Evolutionary conservation across 169 alveolate genomes (phyloP).

Genomic region (Cryptosporidium ryanae): DNA sequence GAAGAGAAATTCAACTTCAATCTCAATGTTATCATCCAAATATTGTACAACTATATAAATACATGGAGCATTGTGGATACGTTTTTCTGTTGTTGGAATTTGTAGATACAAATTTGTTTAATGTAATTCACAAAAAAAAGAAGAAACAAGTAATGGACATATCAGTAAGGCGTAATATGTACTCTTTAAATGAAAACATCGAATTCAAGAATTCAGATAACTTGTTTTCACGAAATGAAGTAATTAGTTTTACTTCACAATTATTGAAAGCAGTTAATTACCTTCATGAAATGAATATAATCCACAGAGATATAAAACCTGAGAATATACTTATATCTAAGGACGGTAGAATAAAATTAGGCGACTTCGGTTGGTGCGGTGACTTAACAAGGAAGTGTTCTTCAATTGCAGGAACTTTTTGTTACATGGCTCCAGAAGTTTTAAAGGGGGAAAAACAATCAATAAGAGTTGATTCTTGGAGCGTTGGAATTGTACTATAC

Average conservation of each 20-base stretch:
- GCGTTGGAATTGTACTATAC: conserved; percentile 74
- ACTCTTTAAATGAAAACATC: conserved; percentile 1
- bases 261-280: conserved; percentile 54
- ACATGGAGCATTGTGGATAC: conserved; percentile 43
- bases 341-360: conserved; percentile 51
- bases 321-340: conserved; percentile 54
- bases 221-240: conserved; percentile 32
- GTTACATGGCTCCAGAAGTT: conserved; percentile 79
- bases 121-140: conserved; percentile 42
- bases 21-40: conserved; percentile 70
- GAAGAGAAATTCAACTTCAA: conserved; percentile 65
- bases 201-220: background rate
- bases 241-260: conserved; percentile 40
- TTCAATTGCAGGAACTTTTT: conserved; percentile 71
- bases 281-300: conserved; percentile 48
- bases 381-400: conserved; percentile 55
- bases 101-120: conserved; percentile 61
- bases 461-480: conserved; percentile 78
- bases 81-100: conserved; percentile 47
- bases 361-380: conserved; percentile 75
- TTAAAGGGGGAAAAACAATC: conserved; percentile 75
- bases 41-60: conserved; percentile 56
- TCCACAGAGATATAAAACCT: conserved; percentile 68
- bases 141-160: conserved; percentile 38
- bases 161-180: conserved; percentile 49